These are phyloP conservation scores for Cinnamomum micranthum DNA, from an alignment of 164 flowering plant species.

Conservation along the genomic window DNA sequence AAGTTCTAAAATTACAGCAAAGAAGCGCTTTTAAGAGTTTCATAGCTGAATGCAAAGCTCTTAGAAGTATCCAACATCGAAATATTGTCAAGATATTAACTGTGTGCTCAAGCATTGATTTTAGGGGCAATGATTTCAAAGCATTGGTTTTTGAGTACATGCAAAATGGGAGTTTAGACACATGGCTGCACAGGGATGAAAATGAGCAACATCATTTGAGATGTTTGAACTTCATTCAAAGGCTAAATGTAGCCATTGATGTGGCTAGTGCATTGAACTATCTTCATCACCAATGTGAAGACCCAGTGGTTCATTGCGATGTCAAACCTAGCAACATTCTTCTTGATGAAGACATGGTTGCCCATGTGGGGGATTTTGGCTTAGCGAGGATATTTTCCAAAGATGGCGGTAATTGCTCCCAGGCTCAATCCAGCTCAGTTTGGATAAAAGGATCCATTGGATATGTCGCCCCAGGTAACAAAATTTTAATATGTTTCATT, in stretches of 20 bases:
- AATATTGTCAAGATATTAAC: conserved; percentile 26
- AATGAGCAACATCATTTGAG: background rate
- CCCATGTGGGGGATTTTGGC: background rate
- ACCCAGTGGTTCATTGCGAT: background rate
- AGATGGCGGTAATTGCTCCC: background rate
- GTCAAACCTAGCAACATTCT: background rate
- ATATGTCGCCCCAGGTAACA: background rate
- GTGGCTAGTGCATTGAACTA: background rate
- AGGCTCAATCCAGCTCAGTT: background rate
- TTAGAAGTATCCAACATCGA: conserved; percentile 21
- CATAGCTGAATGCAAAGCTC: conserved; percentile 26
- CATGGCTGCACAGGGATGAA: too few species aligned
- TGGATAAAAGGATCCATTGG: background rate
- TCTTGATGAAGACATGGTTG: conserved; percentile 1
- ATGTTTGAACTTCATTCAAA: too few species aligned
- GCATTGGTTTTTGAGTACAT: too few species aligned
- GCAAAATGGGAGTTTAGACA: too few species aligned
- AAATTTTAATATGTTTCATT: background rate
- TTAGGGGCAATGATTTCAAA: too few species aligned
- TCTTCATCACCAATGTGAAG: background rate
- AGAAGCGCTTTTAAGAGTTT: conserved; percentile 21
- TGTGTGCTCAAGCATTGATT: too few species aligned
- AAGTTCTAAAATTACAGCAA: conserved; percentile 23
- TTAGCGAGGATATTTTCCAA: background rate
- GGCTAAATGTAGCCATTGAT: too few species aligned